Evolutionary conservation across 768 basidiomycete genomes (phyloP), one percentile per base, ranked within the genome.

Genomic region (Termitomyces sp.): DNA sequence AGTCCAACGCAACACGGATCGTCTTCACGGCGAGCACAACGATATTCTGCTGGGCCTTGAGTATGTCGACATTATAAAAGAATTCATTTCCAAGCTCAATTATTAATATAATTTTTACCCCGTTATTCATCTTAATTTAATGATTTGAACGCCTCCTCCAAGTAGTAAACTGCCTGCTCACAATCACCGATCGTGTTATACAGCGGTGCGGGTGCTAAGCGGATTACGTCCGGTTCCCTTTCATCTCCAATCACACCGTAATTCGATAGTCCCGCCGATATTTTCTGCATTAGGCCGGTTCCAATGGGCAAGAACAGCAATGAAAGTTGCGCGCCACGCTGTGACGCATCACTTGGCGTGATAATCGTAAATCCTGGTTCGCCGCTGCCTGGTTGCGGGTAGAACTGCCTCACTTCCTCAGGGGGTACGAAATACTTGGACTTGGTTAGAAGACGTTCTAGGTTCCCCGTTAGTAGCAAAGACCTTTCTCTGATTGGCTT

Each of bases 171-270:
- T 11, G 86, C 91, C 53, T 77, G 72, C 63, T 89, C 80, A 59
- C 89, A 89, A 63, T 99, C 97, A 62, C 75, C 71, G 62, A 85
- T 76, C 12, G 87, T 86, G 68, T 89, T 97, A 71, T 98, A 99
- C 67, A 98, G 73, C 35, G 95, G 89, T 15, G 79, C 78, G 47
- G 95, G 94, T 59, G 93, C 82, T 45, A 98, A 73, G 10, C 97
- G 82, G 63, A 99, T 94, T 50, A 98, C 92, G 66, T 93, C 89
- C 28, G 97, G 96, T 64, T 85, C 75, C 65, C 97, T 76, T 70
- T 96, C 91, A 71, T 99, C 97, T 10, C 92, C 95, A 51, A 97
- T 79, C 14, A 99, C 87, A 6, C 97, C 97, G 50, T 76, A 70
- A 58, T 78, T 76, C 21, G 77, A 72, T 64, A 98, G 70, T 41